Conservation (phyloP, 2,329 filamentous ascomycete species). For the Aspergillus hortae region DNA sequence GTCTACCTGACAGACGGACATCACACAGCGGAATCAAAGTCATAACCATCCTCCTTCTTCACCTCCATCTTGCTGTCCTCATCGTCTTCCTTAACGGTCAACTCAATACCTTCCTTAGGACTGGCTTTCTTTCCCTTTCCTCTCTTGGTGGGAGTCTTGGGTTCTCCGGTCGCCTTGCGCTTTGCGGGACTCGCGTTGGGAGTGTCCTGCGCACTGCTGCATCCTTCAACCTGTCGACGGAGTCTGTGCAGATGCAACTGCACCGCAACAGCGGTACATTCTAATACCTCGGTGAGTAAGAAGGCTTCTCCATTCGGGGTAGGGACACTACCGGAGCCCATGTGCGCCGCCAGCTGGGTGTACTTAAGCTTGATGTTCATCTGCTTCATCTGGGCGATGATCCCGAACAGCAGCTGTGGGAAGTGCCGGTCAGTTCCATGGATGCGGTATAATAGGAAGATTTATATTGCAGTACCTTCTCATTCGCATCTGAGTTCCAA, state of each 20-base stretch:
- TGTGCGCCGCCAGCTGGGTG: slow-evolving; percentile 1
- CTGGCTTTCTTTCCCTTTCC: background rate
- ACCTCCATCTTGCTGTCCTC: background rate
- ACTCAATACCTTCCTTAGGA: background rate
- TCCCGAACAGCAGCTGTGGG: slow-evolving; percentile 10
- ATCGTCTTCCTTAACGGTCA: background rate
- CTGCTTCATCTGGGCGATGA: slow-evolving; percentile 6
- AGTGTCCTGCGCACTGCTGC: background rate
- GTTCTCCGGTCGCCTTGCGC: background rate
- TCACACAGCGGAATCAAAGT: background rate
- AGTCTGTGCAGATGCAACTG: slow-evolving; percentile 1
- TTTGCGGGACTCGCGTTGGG: background rate
- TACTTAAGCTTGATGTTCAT: slow-evolving; percentile 10
- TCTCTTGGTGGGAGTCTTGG: background rate
- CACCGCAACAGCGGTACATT: slow-evolving; percentile 6
- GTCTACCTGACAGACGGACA: no score
- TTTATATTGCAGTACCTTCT: slow-evolving; percentile 3
- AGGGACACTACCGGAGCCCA: slow-evolving; percentile 8
- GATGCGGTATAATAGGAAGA: background rate
- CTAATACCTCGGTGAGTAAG: background rate
- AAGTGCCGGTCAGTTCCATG: background rate
- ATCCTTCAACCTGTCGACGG: slow-evolving; percentile 1
- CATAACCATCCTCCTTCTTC: background rate
- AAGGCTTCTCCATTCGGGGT: background rate
- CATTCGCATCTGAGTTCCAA: slow-evolving; percentile 10